Evolutionary conservation across 2,329 filamentous ascomycete genomes (phyloP).

Genomic region (Trichoderma koningiopsis): DNA sequence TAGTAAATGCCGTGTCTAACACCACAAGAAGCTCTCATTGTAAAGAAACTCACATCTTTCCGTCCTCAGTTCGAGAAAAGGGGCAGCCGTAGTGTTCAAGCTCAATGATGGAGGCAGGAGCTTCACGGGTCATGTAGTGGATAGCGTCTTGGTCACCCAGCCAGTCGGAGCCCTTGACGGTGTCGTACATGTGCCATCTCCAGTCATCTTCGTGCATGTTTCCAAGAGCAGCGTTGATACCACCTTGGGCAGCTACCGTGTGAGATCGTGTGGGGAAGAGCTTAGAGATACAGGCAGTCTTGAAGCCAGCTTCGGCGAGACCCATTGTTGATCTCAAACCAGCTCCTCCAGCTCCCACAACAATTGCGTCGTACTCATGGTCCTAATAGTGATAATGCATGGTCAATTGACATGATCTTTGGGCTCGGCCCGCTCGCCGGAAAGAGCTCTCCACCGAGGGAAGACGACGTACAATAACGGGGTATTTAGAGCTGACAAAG

Average conservation of each 20-base stretch:
- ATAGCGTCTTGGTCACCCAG: conserved; percentile 96
- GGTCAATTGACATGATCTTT: conserved; percentile 57
- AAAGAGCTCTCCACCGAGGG: conserved; percentile 38
- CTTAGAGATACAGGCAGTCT: conserved; percentile 85
- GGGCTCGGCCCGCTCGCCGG: conserved; percentile 1
- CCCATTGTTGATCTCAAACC: conserved; percentile 83
- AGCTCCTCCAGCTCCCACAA: conserved; percentile 82
- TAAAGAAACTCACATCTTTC: conserved; percentile 71
- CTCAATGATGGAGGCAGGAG: conserved; percentile 87
- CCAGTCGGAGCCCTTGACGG: conserved; percentile 97
- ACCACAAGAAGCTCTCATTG: not conserved
- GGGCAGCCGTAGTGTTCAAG: conserved; percentile 97
- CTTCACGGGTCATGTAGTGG: conserved; percentile 97
- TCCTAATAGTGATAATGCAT: conserved; percentile 58
- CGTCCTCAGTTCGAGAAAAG: conserved; percentile 94
- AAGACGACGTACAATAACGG: conserved; percentile 78
- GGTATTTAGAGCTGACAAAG: conserved; percentile 86
- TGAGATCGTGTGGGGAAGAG: conserved; percentile 84
- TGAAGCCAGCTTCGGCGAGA: conserved; percentile 85
- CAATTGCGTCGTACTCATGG: conserved; percentile 97
- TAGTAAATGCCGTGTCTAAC: not conserved
- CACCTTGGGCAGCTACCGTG: conserved; percentile 79
- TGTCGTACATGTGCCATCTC: conserved; percentile 99
- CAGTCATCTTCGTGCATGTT: conserved; percentile 99
- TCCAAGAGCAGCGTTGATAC: conserved; percentile 84